Evolutionary conservation across 2,329 filamentous ascomycete species (phyloP).

Genomic region (Botrytis deweyae): DNA sequence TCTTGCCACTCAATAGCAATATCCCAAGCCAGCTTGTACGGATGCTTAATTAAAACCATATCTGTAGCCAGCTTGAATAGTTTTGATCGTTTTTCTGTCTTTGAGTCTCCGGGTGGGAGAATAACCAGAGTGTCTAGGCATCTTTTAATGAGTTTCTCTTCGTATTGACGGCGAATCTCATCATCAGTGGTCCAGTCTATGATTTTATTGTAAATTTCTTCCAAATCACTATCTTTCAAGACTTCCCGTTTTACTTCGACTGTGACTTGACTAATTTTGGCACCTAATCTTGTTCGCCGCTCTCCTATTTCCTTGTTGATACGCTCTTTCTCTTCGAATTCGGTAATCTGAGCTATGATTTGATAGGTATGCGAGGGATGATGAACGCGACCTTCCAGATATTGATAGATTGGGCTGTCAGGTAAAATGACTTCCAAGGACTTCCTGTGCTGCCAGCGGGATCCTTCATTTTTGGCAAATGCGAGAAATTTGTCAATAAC

Average conservation of each 20-base stretch:
- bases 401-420: constrained; percentile 74
- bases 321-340: constrained; percentile 80
- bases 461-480: constrained; percentile 71
- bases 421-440: constrained; percentile 77
- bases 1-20: constrained; percentile 89
- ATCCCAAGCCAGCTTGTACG: constrained; percentile 86
- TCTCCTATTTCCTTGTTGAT: constrained; percentile 91
- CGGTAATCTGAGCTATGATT: constrained; percentile 77
- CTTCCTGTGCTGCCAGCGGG: constrained; percentile 69
- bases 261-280: constrained; percentile 79
- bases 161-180: constrained; percentile 76
- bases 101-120: constrained; percentile 61
- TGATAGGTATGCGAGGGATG: constrained; percentile 79
- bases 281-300: constrained; percentile 81
- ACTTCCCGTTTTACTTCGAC: constrained; percentile 85
- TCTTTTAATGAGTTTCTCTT: constrained; percentile 84
- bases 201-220: constrained; percentile 74
- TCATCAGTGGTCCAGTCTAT: constrained; percentile 92
- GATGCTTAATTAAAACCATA: constrained; percentile 95
- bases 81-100: constrained; percentile 67
- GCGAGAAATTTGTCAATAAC: constrained; percentile 77
- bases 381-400: constrained; percentile 79
- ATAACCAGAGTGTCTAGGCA: constrained; percentile 76
- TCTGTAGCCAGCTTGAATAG: constrained; percentile 78
- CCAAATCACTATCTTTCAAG: constrained; percentile 71